Evolutionary conservation across 2,329 filamentous ascomycete genomes (phyloP).

Genomic region (Claviceps pazoutovae): DNA sequence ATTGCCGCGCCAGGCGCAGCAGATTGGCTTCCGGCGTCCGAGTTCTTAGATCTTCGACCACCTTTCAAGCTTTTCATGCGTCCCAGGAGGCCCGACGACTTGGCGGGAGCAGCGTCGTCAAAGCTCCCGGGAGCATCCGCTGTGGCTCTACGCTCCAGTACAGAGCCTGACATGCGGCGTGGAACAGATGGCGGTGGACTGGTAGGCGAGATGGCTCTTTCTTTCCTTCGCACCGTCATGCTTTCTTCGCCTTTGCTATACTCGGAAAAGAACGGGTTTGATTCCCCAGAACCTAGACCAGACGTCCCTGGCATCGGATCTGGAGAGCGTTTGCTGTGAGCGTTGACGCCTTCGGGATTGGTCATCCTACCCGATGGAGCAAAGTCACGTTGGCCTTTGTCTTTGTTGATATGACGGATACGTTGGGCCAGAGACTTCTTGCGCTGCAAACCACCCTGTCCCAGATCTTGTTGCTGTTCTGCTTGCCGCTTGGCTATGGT

Average conservation of each 20-base stretch:
- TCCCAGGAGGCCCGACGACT: constrained; percentile 52
- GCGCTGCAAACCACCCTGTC: constrained; percentile 52
- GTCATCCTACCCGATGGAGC: constrained; percentile 43
- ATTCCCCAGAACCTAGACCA: constrained; percentile 18
- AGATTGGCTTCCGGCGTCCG: constrained; percentile 11
- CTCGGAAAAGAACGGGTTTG: constrained; percentile 75
- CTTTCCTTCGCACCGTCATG: constrained; percentile 30
- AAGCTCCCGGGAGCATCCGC: constrained; percentile 33
- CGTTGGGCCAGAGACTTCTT: constrained; percentile 94
- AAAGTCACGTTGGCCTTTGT: constrained; percentile 50
- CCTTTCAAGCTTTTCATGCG: constrained; percentile 76
- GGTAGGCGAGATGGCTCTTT: constrained; percentile 32
- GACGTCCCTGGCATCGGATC: constrained; percentile 21
- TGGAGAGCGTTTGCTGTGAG: constrained; percentile 23
- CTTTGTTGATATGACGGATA: constrained; percentile 69
- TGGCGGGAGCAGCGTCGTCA: constrained; percentile 28
- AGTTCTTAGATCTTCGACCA: constrained; percentile 31
- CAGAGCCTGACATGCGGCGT: constrained; percentile 23
- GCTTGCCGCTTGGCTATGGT: constrained; percentile 65
- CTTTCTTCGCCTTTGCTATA: constrained; percentile 45
- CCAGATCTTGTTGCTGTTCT: constrained; percentile 47
- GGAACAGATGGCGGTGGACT: constrained; percentile 43
- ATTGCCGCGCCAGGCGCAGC: constrained; percentile 24
- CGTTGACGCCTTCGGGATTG: constrained; percentile 37
- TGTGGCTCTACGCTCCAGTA: constrained; percentile 52